These are phyloP conservation scores for Pezicula radicicola DNA, from an alignment of 2,329 filamentous ascomycete species.

Conservation along the genomic window DNA sequence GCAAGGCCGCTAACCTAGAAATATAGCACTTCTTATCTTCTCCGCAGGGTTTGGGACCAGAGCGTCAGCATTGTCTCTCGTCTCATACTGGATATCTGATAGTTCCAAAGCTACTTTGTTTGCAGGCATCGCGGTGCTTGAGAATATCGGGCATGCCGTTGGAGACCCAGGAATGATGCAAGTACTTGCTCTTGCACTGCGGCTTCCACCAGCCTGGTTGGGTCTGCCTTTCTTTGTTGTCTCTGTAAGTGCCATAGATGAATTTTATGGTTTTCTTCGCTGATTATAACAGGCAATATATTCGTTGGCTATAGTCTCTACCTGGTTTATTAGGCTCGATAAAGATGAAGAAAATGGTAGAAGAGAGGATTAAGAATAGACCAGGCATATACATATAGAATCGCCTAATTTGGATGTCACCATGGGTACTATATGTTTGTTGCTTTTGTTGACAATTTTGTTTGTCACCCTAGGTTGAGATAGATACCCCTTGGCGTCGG, in stretches of 20 bases:
- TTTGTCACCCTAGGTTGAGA: too few relatives aligned
- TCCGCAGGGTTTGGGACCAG: slow-evolving; percentile 26
- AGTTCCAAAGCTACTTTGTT: slow-evolving; percentile 23
- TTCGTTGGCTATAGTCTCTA: neutral
- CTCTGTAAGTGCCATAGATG: slow-evolving; percentile 19
- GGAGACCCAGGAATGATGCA: slow-evolving; percentile 26
- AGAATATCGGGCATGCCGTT: slow-evolving; percentile 26
- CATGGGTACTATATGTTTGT: too few relatives aligned
- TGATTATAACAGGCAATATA: neutral
- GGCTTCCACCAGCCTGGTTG: slow-evolving; percentile 19
- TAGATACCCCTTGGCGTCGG: too few relatives aligned
- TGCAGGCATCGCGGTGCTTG: slow-evolving; percentile 24
- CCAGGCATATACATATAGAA: too few relatives aligned
- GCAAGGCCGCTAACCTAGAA: neutral
- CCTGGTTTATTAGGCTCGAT: neutral
- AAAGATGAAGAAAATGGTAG: neutral
- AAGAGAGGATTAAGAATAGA: neutral
- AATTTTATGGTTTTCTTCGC: neutral
- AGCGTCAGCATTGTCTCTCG: slow-evolving; percentile 24
- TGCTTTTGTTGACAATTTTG: too few relatives aligned
- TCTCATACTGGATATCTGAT: slow-evolving; percentile 23
- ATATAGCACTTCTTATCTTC: slow-evolving; percentile 23
- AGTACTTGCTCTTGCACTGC: slow-evolving; percentile 23
- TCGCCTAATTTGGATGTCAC: too few relatives aligned
- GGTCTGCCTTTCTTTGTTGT: slow-evolving; percentile 27